Evolutionary conservation across 768 basidiomycete species (phyloP), one percentile per base, ranked within the genome.

Genomic region (Guyanaporus albipodus): DNA sequence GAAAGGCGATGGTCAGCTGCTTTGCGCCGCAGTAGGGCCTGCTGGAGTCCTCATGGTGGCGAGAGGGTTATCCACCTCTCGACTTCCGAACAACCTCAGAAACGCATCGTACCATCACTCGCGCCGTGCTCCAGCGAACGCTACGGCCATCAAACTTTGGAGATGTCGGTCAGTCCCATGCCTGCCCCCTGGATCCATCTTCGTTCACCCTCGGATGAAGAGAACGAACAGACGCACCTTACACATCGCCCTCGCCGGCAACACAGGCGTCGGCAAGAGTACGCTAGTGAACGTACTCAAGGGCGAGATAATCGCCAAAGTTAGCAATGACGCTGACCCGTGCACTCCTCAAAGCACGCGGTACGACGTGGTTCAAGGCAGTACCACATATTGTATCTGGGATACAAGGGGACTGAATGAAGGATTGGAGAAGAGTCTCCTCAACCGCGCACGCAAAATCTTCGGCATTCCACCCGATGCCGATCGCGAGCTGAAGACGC

Each of bases 371-470:
- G 34, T 37, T 4, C 27, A 48, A n/a, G 41, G 42, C 9, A 26
- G 8, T 1, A 44, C 37, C 28, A 47, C 5, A 29, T 61, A 53
- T 42, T 47, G 22, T 11, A 43, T 61, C 38, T 61, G 55, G 58
- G 60, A 61, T 36, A 61, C 60, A 23, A 61, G 58, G 33, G 60
- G 60, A 8, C 42, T 61, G 40, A 55, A 55, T 21, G 61, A 61
- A 33, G 61, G 43, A 6, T 45, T 27, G 17, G 53, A 53, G 18
- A 26, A 23, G 38, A 29, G 4, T 9, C 1, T 42, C 2, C 2
- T n/a, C 21, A 33, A 11, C 21, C 53, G 58, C 21, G 0, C 46
- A 3, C 45, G 46, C 50, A 53, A 12, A 14, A 2, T 36, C 11
- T 2, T 22, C 19, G 7, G 56, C 29, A 28, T 50, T 14, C 2